Evolutionary conservation across 1,139 yeast genomes (phyloP).

Genomic region (Pneumocystis canis): DNA sequence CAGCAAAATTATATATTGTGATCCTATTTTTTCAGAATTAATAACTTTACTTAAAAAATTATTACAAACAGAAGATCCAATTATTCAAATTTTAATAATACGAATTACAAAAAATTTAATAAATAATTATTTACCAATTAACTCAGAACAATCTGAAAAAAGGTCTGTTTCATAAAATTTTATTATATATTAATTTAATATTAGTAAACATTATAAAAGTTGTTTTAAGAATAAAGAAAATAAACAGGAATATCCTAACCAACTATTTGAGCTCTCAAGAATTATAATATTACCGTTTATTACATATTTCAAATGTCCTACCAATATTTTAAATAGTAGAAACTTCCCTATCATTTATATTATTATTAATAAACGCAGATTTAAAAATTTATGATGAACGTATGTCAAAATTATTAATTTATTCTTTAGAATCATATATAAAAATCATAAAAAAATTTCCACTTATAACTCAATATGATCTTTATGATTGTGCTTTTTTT

Average conservation of each 20-base stretch:
- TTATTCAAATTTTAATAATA: conserved; percentile 13
- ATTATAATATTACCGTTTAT: conserved; percentile 55
- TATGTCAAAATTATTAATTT: conserved; percentile 33
- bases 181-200: conserved; percentile 22
- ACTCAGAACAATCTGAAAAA: conserved; percentile 9
- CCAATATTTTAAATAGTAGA: not conserved
- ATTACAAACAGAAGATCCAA: conserved; percentile 35
- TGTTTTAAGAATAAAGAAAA: conserved; percentile 18
- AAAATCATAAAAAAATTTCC: conserved; percentile 54
- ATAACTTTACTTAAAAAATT: conserved; percentile 64
- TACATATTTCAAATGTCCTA: conserved; percentile 21
- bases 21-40: conserved; percentile 58
- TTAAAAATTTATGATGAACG: conserved; percentile 32
- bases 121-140: conserved; percentile 23
- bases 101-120: conserved; percentile 17
- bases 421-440: conserved; percentile 30
- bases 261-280: conserved; percentile 64
- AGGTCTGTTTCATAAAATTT: conserved; percentile 16
- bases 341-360: conserved; percentile 25
- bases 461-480: conserved; percentile 48
- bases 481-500: conserved; percentile 25
- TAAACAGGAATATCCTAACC: conserved; percentile 50
- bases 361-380: conserved; percentile 39
- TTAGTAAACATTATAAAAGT: conserved; percentile 3
- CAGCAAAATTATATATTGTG: conserved; percentile 47